Percentiles rank a stretch among this genome's conserved stretches.
phyloP scores from a whole-genome alignment of 2,329 filamentous ascomycete genomes.

The Chaetothyriales sp. region DNA sequence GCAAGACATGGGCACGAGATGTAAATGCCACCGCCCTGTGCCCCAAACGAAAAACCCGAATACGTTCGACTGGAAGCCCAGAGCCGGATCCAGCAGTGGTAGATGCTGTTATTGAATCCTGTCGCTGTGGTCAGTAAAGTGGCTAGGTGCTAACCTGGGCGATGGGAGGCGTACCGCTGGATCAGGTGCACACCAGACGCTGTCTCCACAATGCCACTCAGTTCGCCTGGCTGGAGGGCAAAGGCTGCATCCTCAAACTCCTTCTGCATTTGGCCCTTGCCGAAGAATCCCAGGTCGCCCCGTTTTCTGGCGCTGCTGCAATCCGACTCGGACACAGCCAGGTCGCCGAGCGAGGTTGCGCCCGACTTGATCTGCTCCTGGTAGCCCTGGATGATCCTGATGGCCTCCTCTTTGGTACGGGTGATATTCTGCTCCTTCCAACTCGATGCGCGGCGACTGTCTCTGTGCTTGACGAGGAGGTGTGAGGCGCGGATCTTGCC shows the following conservation, averaged over 20 bases:
- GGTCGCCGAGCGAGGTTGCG: constrained; percentile 55
- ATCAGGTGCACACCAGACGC: constrained; percentile 92
- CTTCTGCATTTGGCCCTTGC: constrained; percentile 90
- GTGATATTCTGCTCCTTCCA: constrained; percentile 88
- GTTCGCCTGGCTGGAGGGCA: constrained; percentile 67
- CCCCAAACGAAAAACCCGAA: neutral
- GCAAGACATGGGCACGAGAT: neutral
- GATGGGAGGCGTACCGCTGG: constrained; percentile 50
- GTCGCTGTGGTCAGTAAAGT: neutral
- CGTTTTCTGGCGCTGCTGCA: constrained; percentile 90
- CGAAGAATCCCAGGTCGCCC: constrained; percentile 91
- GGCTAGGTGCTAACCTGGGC: neutral
- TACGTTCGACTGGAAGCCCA: neutral
- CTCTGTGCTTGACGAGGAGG: constrained; percentile 81
- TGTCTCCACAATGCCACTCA: constrained; percentile 78
- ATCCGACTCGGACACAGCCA: constrained; percentile 81
- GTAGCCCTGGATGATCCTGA: constrained; percentile 58
- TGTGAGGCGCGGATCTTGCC: constrained; percentile 91
- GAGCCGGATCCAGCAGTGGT: neutral
- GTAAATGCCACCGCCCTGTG: neutral
- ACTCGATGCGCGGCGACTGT: constrained; percentile 75
- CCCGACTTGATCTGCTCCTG: constrained; percentile 62
- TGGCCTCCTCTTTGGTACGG: constrained; percentile 73
- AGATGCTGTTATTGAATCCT: neutral
- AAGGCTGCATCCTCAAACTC: constrained; percentile 97